Evolutionary conservation across 345 rosid species (phyloP), one percentile per base, ranked within the genome.

Genomic region (Syzygium aqueum): DNA sequence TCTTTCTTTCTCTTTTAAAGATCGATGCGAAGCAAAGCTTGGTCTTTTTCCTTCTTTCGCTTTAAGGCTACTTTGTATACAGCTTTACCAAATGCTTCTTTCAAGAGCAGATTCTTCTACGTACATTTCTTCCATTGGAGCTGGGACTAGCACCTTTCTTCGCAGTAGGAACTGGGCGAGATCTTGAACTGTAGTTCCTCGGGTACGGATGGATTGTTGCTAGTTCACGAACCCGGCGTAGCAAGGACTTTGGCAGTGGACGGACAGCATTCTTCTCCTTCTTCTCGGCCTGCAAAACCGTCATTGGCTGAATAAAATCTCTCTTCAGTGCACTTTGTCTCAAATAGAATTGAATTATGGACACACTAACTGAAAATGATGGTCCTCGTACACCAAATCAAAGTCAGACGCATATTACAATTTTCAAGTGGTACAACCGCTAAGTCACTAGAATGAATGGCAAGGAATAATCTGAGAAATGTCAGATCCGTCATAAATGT

Each of bases 141-240:
- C 82, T 9, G 49, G 37, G 25, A 3, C 49, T 88, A 83, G 57
- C 85, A 85, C 78, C 87, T 87, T 90, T 85, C 59, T 89, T 59
- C 83, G 63, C 85, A 50, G 85, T 51, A 23, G 84, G 59, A 46
- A 86, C 90, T 53, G 84, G 84, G 87, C 89, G 25, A 7, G 91
- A 43, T 57, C 84, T 84, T 43, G 86, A 28, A 54, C 85, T 37
- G 30, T 52, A 87, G 86, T 88, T 92, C 54, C 94, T 92, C 43
- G 97, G 95, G 90, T 94, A 95, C 46, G 97, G 98, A 91, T 96
- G 97, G 82, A 93, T 85, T 3, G 91, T 86, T 3, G 97, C 97
- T 80, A 97, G 95, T 90, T 97, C 99, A 56, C 89, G 86, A 87
- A 97, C 91, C 14, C 92, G 96, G 85, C 89, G 88, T 37, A 95